These are phyloP conservation scores for Colletotrichum plurivorum DNA, from an alignment of 2,329 filamentous ascomycete genomes.

Conservation along the genomic window DNA sequence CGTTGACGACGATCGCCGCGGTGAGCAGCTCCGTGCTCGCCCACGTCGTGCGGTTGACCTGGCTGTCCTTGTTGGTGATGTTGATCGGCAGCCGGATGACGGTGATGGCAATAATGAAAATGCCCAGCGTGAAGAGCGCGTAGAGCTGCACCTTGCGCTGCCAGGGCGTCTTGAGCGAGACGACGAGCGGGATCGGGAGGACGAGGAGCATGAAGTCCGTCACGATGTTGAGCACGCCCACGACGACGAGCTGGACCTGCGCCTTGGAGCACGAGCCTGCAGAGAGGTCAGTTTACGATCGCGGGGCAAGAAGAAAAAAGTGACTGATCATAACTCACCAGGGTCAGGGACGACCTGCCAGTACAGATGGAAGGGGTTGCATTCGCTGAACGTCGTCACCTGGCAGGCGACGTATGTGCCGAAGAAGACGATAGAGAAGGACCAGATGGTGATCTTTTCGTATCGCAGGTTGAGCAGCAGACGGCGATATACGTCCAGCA, in stretches of 20 bases:
- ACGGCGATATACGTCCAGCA: conserved; percentile 46
- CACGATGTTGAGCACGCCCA: conserved; percentile 51
- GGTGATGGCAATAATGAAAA: conserved; percentile 56
- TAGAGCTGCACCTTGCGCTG: conserved; percentile 50
- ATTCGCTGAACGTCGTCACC: conserved; percentile 52
- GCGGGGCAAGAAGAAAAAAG: neutral
- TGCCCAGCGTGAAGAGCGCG: conserved; percentile 53
- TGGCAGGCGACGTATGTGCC: conserved; percentile 50
- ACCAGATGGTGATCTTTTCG: conserved; percentile 45
- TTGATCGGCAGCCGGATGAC: conserved; percentile 56
- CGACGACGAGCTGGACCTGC: conserved; percentile 50
- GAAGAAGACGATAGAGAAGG: conserved; percentile 47
- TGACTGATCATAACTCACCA: conserved; percentile 43
- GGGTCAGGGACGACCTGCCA: conserved; percentile 66
- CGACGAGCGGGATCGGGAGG: conserved; percentile 49
- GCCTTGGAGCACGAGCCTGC: conserved; percentile 48
- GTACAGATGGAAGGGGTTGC: conserved; percentile 65
- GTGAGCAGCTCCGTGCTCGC: conserved; percentile 53
- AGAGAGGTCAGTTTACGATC: neutral
- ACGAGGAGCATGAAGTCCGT: conserved; percentile 50
- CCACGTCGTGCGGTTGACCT: conserved; percentile 54
- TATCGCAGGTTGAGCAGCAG: conserved; percentile 43
- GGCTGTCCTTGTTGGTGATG: conserved; percentile 50
- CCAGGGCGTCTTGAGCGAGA: conserved; percentile 47
- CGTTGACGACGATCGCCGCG: conserved; percentile 52